These are phyloP conservation scores for Aspergillus clavatus DNA, from an alignment of 2,329 filamentous ascomycete genomes.

Conservation along the genomic window DNA sequence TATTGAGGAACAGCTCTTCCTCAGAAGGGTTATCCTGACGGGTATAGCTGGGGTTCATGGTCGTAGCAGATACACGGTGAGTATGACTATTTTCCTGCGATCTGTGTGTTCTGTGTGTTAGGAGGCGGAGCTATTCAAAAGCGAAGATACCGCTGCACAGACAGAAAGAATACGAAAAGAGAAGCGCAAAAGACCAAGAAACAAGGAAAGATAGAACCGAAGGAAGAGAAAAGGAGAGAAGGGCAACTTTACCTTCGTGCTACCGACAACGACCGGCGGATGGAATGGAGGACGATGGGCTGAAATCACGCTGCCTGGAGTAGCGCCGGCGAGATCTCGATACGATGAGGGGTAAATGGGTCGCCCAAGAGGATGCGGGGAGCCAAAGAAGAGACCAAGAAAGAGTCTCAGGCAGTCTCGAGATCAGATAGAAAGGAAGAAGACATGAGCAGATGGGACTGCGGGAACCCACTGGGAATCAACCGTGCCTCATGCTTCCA, in stretches of 20 bases:
- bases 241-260: no score
- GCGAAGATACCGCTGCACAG: no score
- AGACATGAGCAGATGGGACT: no score
- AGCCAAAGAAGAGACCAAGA: slow-evolving; percentile 7
- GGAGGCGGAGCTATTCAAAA: no score
- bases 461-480: no score
- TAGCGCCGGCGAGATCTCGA: not conserved
- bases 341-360: slow-evolving; percentile 1
- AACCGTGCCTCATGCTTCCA: no score
- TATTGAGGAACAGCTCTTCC: slow-evolving; percentile 69
- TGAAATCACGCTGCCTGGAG: not conserved
- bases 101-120: no score
- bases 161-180: not conserved
- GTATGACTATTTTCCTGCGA: not conserved
- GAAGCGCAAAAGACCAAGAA: no score
- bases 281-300: not conserved
- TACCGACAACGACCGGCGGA: not conserved
- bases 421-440: no score
- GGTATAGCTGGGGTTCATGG: slow-evolving; percentile 40
- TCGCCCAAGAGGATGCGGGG: slow-evolving; percentile 1
- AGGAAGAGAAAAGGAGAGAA: no score
- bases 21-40: slow-evolving; percentile 67
- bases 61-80: not conserved
- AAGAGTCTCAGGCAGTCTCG: no score
- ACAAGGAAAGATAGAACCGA: slow-evolving; percentile 9